Conservation (phyloP, 495 filamentous ascomycete genomes). For the Penicillium canescens region DNA sequence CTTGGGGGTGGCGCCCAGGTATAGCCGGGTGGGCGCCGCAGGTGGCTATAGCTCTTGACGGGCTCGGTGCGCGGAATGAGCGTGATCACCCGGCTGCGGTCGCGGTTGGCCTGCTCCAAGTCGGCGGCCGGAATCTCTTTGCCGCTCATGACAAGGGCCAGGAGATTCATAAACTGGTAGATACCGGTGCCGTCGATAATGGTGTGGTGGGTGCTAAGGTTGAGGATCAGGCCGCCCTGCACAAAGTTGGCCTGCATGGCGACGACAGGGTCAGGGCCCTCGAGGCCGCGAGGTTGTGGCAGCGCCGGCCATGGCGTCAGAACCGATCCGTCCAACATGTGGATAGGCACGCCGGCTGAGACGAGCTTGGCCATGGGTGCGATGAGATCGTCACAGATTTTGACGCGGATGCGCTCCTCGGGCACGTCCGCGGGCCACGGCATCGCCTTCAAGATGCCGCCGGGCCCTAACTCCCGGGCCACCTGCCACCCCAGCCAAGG, state of each 20-base stretch:
- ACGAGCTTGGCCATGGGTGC: neutral
- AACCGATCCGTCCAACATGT: neutral
- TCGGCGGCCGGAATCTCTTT: neutral
- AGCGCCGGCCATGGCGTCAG: neutral
- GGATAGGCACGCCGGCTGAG: neutral
- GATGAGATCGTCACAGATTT: neutral
- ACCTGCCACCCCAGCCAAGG: neutral
- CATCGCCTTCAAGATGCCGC: neutral
- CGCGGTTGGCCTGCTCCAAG: slow-evolving; percentile 27
- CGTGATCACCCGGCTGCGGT: slow-evolving; percentile 25
- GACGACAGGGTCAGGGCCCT: neutral
- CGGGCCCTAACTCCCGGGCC: neutral
- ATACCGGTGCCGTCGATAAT: slow-evolving; percentile 29
- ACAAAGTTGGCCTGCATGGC: slow-evolving; percentile 34
- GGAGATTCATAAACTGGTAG: slow-evolving; percentile 20
- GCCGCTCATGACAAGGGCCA: slow-evolving; percentile 23
- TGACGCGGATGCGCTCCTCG: neutral
- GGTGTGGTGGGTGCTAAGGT: slow-evolving; percentile 32
- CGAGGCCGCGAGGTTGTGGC: too few relatives aligned
- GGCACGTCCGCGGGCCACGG: neutral
- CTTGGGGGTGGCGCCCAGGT: slow-evolving; percentile 17
- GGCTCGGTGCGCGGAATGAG: slow-evolving; percentile 25
- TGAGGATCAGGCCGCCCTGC: slow-evolving; percentile 24
- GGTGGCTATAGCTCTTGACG: slow-evolving; percentile 29
- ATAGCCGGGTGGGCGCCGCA: neutral